Conservation (phyloP, 164 flowering plant species). For the Pachysandra terminalis region DNA sequence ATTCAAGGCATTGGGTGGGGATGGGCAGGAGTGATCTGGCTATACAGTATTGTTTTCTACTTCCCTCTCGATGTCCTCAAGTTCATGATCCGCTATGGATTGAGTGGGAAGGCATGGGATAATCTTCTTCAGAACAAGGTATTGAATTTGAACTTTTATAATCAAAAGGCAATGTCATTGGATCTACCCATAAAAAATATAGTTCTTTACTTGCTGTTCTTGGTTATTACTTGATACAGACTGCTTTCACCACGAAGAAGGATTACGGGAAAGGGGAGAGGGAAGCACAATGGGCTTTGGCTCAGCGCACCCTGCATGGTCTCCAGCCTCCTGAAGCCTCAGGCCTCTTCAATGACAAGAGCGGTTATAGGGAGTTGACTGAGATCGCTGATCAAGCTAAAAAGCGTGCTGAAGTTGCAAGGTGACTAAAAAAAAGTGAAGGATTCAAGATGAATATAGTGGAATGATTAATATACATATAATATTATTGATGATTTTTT, state of each 20-base stretch:
- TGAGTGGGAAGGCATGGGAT: conserved; percentile 70
- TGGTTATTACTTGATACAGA: conserved; percentile 26
- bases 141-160: background rate
- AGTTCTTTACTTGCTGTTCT: background rate
- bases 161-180: background rate
- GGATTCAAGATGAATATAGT: background rate
- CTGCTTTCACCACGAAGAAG: conserved; percentile 79
- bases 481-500: no score
- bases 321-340: conserved; percentile 36
- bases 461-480: background rate
- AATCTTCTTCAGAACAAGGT: conserved; percentile 53
- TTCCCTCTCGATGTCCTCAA: conserved; percentile 75
- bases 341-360: conserved; percentile 25
- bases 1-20: conserved; percentile 77
- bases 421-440: no score
- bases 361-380: conserved; percentile 35
- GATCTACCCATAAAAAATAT: background rate
- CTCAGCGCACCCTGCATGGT: conserved; percentile 76
- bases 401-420: conserved; percentile 59
- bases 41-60: conserved; percentile 61
- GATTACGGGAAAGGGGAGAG: conserved; percentile 84
- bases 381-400: conserved; percentile 69
- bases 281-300: conserved; percentile 82
- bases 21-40: conserved; percentile 78
- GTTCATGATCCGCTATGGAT: conserved; percentile 47